Evolutionary conservation across 177 flowering plant species (phyloP), one percentile per base, ranked within the genome.

Genomic region (Vitis hybrid): DNA sequence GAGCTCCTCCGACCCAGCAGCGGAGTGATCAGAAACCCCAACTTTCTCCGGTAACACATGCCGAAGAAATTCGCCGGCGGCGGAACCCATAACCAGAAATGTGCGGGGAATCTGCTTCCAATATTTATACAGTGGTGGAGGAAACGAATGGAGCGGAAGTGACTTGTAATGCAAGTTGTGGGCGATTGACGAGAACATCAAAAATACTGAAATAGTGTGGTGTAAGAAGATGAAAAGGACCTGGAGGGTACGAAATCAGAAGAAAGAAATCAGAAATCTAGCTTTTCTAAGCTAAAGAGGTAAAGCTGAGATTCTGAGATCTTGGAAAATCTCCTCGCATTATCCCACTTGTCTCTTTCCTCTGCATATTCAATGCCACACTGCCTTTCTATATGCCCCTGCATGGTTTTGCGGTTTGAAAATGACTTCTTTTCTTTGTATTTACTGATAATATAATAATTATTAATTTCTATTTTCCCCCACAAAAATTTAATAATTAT

Each of bases 1-100:
- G n/a, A 87, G 71, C 66, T 86, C 83, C 68, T 62, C 61, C 17
- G 75, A 76, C 60, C 35, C 69, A n/a, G 65, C 5, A 6, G 52
- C 11, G 3, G 60, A 60, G 4, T 8, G 66, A 30, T 61, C 70
- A 32, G 24, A 64, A 46, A 57, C n/a, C 27, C 60, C 75, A 24
- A 62, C 57, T 8, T 2, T 64, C 48, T 73, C 79, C 77, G 71
- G 63, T 60, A 49, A 49, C 4, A 2, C 46, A 3, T 59, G 67
- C 59, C 77, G 18, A 6, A 60, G 63, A 52, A 73, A 65, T 63
- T 68, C 76, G 18, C 75, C 68, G 66, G 56, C 55, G 3, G 64
- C 15, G 2, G 67, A 40, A 40, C 46, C 65, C 77, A 74, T 74
- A 2, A 1, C 14, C 32, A 5, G 46, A 40, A 7, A 40, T 6